Percentiles rank a stretch among this genome's conserved stretches.
These are phyloP conservation scores for Bretziella fagacearum DNA, from an alignment of 2,329 filamentous ascomycete species.

Conservation along the genomic window DNA sequence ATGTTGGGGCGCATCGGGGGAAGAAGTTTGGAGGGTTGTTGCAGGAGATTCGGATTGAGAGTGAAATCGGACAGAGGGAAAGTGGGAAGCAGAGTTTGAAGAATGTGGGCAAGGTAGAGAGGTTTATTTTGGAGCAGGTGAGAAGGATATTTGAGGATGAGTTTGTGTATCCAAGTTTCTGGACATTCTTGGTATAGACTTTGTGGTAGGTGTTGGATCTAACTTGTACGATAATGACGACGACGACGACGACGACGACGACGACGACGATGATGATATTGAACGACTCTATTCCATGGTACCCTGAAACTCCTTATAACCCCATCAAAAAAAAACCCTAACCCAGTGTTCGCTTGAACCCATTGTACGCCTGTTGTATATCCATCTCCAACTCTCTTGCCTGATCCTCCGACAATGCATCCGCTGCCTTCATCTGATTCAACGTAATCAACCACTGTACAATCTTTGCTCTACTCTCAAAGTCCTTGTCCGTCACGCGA, in stretches of 20 bases:
- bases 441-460: conserved; percentile 95
- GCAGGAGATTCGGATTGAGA: conserved; percentile 89
- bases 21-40: conserved; percentile 52
- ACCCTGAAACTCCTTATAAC: neutral
- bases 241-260: too few species aligned
- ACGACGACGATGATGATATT: too few species aligned
- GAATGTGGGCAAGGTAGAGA: conserved; percentile 97
- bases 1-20: conserved; percentile 10
- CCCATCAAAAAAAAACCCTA: conserved; percentile 24
- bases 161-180: conserved; percentile 95
- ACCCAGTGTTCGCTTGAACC: conserved; percentile 67
- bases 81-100: conserved; percentile 88
- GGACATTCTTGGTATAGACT: conserved; percentile 74
- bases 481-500: conserved; percentile 87
- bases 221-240: conserved; percentile 6
- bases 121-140: conserved; percentile 92
- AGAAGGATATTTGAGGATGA: conserved; percentile 96
- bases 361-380: conserved; percentile 85
- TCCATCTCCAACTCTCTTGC: conserved; percentile 80
- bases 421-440: conserved; percentile 94
- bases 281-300: neutral
- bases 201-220: neutral
- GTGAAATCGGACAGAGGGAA: conserved; percentile 87
- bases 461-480: conserved; percentile 90
- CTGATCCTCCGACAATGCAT: conserved; percentile 76